phyloP scores from a whole-genome alignment of 495 filamentous ascomycete species.

The Trypethelium eluteriae region DNA sequence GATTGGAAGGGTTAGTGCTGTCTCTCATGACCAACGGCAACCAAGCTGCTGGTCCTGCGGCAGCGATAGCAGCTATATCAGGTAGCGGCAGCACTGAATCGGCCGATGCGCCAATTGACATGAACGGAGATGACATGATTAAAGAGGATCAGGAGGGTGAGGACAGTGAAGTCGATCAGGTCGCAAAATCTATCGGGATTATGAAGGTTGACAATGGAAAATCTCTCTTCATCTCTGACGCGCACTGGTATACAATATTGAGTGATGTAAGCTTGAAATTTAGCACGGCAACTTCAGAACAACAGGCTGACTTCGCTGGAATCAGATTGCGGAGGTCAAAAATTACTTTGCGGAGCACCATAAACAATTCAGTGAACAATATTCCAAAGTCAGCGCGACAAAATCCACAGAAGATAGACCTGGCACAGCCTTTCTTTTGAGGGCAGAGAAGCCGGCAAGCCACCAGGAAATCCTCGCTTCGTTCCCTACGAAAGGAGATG shows the following conservation, averaged over 20 bases:
- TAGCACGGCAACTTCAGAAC: not conserved
- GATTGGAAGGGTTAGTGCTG: slow-evolving; percentile 87
- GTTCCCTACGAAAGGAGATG: slow-evolving; percentile 70
- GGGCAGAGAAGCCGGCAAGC: slow-evolving; percentile 55
- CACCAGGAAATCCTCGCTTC: slow-evolving; percentile 69
- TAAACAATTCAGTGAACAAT: slow-evolving; percentile 59
- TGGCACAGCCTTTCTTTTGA: slow-evolving; percentile 60
- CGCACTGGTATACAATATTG: slow-evolving; percentile 88
- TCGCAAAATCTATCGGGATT: slow-evolving; percentile 85
- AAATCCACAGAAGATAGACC: slow-evolving; percentile 40
- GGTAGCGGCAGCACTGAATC: slow-evolving; percentile 49
- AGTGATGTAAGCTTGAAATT: slow-evolving; percentile 56
- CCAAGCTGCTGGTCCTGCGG: slow-evolving; percentile 55
- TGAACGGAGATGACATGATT: slow-evolving; percentile 53
- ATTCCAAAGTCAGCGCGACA: slow-evolving; percentile 53
- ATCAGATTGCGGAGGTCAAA: slow-evolving; percentile 85
- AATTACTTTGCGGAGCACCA: slow-evolving; percentile 72
- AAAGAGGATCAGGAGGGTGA: slow-evolving; percentile 50
- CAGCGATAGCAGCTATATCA: slow-evolving; percentile 56
- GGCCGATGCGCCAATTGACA: slow-evolving; percentile 39
- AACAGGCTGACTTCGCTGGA: slow-evolving; percentile 17
- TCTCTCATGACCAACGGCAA: slow-evolving; percentile 89
- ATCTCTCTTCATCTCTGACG: slow-evolving; percentile 81
- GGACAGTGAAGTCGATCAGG: slow-evolving; percentile 81
- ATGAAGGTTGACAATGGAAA: slow-evolving; percentile 86